phyloP scores from a whole-genome alignment of 306 rosid genomes.

The Crataegus laevigata region DNA sequence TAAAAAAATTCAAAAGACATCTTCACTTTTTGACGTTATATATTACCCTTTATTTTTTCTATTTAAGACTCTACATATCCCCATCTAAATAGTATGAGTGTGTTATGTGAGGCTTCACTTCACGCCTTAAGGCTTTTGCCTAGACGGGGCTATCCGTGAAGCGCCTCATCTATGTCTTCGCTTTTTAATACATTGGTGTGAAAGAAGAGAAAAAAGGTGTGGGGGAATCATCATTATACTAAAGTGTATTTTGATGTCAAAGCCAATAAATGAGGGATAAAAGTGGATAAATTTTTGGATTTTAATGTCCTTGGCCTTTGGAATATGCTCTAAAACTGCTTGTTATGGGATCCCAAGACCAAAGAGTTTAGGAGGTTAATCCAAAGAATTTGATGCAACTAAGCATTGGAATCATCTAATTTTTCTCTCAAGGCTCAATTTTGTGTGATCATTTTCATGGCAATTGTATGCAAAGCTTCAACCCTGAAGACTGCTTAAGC shows the following conservation, averaged over 20 bases:
- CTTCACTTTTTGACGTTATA: no score
- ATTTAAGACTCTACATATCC: no score
- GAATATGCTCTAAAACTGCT: neutral
- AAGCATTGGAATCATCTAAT: slow-evolving; percentile 23
- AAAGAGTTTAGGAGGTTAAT: slow-evolving; percentile 11
- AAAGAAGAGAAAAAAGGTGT: no score
- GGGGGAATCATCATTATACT: neutral
- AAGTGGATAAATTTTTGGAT: neutral
- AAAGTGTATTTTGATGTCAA: neutral
- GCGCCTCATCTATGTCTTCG: no score
- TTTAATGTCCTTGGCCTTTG: neutral
- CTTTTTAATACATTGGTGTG: no score
- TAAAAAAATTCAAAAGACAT: no score
- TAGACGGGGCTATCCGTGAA: no score
- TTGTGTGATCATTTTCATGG: neutral
- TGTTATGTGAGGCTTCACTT: no score
- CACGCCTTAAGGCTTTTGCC: no score
- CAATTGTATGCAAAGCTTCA: neutral
- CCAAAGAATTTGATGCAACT: neutral
- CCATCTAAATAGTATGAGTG: no score
- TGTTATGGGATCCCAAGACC: neutral
- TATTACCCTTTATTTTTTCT: no score
- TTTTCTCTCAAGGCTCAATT: neutral
- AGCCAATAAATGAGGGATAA: neutral
- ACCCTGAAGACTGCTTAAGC: neutral